Evolutionary conservation across 1,284 basidiomycete genomes (phyloP), one percentile per base, ranked within the genome.

Genomic region (Mycena citricolor): DNA sequence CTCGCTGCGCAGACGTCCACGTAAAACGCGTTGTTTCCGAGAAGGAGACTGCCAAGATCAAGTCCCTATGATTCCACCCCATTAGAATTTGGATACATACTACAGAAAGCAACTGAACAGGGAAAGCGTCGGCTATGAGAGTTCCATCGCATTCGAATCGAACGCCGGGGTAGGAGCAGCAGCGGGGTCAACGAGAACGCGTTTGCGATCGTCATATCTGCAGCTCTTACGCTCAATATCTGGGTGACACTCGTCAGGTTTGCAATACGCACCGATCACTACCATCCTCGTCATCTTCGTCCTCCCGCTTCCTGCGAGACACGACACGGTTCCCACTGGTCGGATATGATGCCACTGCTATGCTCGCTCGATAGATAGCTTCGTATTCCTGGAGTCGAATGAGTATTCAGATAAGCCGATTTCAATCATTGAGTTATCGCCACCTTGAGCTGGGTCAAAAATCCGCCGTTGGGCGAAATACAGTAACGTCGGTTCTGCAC

Each of bases 401-500:
- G 16, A 34, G 32, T 56, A 23, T 8, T 26, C 17, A 41, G 36
- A 22, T 13, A 16, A 21, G 11, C 19, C 13, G 22, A 10, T 11
- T 8, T 16, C 11, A 7, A 38, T 11, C n/a, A n/a, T n/a, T n/a
- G n/a, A n/a, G n/a, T n/a, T 13, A 38, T 8, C 36, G 10, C 36
- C 47, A 85, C 90, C 74, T 92, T 92, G 56, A 94, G 83, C 62
- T 94, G 91, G 5, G 83, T 85, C 52, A 90, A 64, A 65, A 94
- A 94, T 19, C 91, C 86, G 23, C 86, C 84, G 56, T 90, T 91
- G 8, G 90, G 90, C 5, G 86, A 88, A 55, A 94, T 92, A 63
- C 91, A 94, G 58, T 94, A 94, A 33, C 92, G 77, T 52, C 89
- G 79, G 55, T 91, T 91, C 67, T 94, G 91, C 6, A 94, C 90